Percentiles rank a stretch among this genome's conserved stretches.
These are phyloP conservation scores for Pythium diclinum DNA, from an alignment of 352 stramenopile genomes.

Conservation along the genomic window DNA sequence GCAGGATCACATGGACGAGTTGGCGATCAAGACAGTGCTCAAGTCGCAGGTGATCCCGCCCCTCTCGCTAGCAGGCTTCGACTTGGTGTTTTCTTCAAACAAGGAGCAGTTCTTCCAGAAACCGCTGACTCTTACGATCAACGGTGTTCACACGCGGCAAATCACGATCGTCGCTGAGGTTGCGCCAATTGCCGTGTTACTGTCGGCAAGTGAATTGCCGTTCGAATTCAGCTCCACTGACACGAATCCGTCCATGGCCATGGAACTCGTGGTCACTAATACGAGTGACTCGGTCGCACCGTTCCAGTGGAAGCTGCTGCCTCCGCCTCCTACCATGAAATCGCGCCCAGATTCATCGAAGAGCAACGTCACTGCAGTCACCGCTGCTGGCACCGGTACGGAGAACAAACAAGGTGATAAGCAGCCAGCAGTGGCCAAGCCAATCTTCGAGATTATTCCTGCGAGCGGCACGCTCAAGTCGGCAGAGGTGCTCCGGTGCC, in stretches of 20 bases:
- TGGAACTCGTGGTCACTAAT: slow-evolving; percentile 83
- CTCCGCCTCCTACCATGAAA: slow-evolving; percentile 5
- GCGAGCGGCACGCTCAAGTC: slow-evolving; percentile 37
- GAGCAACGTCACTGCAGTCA: slow-evolving; percentile 37
- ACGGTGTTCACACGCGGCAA: slow-evolving; percentile 81
- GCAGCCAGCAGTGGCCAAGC: slow-evolving; percentile 2
- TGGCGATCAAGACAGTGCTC: slow-evolving; percentile 48
- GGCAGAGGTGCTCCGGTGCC: slow-evolving; percentile 35
- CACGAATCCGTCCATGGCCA: slow-evolving; percentile 42
- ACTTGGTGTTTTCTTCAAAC: slow-evolving; percentile 79
- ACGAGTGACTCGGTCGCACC: slow-evolving; percentile 86
- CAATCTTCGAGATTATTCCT: slow-evolving; percentile 55
- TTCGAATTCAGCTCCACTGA: slow-evolving; percentile 79
- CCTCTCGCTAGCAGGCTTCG: slow-evolving; percentile 80
- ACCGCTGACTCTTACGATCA: slow-evolving; percentile 81
- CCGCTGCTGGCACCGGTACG: background rate
- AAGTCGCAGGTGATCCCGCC: slow-evolving; percentile 86
- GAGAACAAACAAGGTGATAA: slow-evolving; percentile 25
- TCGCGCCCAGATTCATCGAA: slow-evolving; percentile 56
- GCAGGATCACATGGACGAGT: slow-evolving; percentile 48
- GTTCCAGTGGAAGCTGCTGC: slow-evolving; percentile 71
- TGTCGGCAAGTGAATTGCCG: slow-evolving; percentile 49
- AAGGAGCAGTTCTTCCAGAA: slow-evolving; percentile 87
- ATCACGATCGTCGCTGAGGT: slow-evolving; percentile 86
- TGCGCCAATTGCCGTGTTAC: slow-evolving; percentile 80